Percentiles rank a stretch among this genome's conserved stretches.
Evolutionary conservation across 148 eudicot species (phyloP).

Genomic region (Talinum fruticosum): DNA sequence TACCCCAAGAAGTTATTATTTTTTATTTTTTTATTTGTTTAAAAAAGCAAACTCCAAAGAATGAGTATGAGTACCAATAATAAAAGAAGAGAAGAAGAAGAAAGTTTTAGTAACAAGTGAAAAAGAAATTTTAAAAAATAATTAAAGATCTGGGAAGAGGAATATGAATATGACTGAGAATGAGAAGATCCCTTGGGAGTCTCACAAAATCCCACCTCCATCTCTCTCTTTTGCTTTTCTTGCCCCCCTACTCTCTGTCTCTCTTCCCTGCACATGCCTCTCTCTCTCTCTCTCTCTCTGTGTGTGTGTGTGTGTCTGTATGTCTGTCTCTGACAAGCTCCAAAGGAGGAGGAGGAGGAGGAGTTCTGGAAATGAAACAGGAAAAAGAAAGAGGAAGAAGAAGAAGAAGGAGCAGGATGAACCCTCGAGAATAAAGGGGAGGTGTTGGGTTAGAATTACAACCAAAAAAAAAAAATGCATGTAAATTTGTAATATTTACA

Average conservation of each 20-base stretch:
- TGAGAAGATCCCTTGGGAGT: conserved; percentile 57
- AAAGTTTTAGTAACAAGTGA: conserved; percentile 27
- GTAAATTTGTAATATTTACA: too few relatives aligned
- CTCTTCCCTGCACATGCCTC: conserved; percentile 41
- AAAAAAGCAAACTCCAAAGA: too few relatives aligned
- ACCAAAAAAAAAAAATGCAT: too few relatives aligned
- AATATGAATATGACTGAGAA: not conserved
- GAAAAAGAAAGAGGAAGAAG: not conserved
- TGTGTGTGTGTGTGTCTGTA: too few relatives aligned
- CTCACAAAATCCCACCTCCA: conserved; percentile 46
- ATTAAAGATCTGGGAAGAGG: not conserved
- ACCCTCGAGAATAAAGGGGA: conserved; percentile 39
- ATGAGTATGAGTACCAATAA: too few relatives aligned
- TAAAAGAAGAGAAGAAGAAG: conserved; percentile 20
- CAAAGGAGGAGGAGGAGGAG: conserved; percentile 19
- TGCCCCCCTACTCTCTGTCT: not conserved
- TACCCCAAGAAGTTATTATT: not conserved
- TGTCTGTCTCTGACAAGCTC: conserved; percentile 10
- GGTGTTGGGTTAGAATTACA: not conserved
- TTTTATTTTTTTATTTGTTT: too few relatives aligned
- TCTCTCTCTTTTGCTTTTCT: conserved; percentile 17
- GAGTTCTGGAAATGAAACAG: not conserved
- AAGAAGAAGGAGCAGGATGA: not conserved
- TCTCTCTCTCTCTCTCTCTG: conserved; percentile 15
- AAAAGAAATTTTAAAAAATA: too few relatives aligned